Base-by-base conservation (phyloP, 2,329 filamentous ascomycete species). In the Exophiala sp. region DNA sequence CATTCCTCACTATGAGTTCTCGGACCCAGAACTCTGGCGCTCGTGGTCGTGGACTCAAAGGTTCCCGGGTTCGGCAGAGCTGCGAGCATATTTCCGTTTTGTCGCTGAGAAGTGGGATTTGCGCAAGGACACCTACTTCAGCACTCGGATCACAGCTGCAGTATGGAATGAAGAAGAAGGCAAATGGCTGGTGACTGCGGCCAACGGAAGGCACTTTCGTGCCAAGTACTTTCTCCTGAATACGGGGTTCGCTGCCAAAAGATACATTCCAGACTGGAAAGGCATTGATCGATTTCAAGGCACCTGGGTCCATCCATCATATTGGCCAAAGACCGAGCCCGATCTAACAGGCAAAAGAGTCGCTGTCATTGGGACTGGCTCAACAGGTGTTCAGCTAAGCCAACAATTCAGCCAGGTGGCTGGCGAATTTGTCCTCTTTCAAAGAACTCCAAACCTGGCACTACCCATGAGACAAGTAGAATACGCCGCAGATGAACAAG, bases 391-490 rank as follows among this genome's bases (percentile, higher is more conserved):
- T 1, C 84, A 87, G 60, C 78, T 85, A 39, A 75, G 78, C 0
- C 84, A 87, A 58, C 81, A 80, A 45, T 79, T 78, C 65, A 79
- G 76, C 2, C 77, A 77, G 2, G 65, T 73, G 7, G 81, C 76
- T 0, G 75, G 71, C 3, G 67, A 77, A 1, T 59, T 87, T 11
- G 75, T 69, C 2, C 63, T 69, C 1, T 70, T 86, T 66, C 82
- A 87, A 61, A 77, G 85, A 11, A 87, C 83, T 1, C 84, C 85
- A 0, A 88, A 87, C 58, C 68, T 84, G 5, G 79, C 80, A 0
- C 62, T 87, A 1, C 83, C 83, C 0, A 85, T 87, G 81, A 40
- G 14, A 14, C 36, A 40, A 40, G 12, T 40, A 8, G 36, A 40
- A 18, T 40, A 40, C n/a, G 36, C n/a, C 6, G 36, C 11, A 14